Evolutionary conservation across 805 yeast species (phyloP), one percentile per base, ranked within the genome.

Genomic region (Candida wancherniae): DNA sequence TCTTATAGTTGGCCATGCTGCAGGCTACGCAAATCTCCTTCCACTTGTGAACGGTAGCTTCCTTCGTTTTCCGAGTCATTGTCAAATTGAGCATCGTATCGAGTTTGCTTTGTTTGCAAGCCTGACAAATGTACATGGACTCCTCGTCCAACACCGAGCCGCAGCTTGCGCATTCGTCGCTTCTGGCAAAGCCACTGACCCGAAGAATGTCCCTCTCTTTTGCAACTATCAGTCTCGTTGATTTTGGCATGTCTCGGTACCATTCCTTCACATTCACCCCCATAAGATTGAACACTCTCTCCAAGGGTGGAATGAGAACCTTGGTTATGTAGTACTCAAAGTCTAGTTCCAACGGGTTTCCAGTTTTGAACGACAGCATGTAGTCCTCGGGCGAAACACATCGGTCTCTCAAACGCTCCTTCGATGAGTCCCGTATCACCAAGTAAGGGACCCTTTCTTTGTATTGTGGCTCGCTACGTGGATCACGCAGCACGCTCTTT

Each of bases 361-460:
- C 26, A 0, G 61, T 46, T 9, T 33, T 36, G 21, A 48, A 52
- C 38, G 62, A 51, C 1, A 57, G 47, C n/a, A 88, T 51, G 38
- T 80, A 75, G 19, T 79, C 87, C 31, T 73, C 80, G 0, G 97
- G 97, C 0, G 92, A 63, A 3, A 84, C 68, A 33, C 90, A 81
- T 15, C 95, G 65, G 39, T 90, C 95, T 35, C 80, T 71, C 15
- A 92, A 58, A 8, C 81, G 60, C 13, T 73, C 70, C 13, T 80
- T 84, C 7, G 62, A 54, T 9, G 57, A 29, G 22, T 73, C 75
- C 33, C 73, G 73, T 5, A 78, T 63, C 2, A 92, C 94, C 9
- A 92, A 69, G 51, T 86, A 92, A 0, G 95, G 92, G 0, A 92
- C 85, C 27, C 97, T 63, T 53, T 92, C 97, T 32, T 73, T 70